Percentiles rank a stretch among this genome's conserved stretches.
Conservation (phyloP, 1,284 basidiomycete genomes). For the Phlebopus sp. region DNA sequence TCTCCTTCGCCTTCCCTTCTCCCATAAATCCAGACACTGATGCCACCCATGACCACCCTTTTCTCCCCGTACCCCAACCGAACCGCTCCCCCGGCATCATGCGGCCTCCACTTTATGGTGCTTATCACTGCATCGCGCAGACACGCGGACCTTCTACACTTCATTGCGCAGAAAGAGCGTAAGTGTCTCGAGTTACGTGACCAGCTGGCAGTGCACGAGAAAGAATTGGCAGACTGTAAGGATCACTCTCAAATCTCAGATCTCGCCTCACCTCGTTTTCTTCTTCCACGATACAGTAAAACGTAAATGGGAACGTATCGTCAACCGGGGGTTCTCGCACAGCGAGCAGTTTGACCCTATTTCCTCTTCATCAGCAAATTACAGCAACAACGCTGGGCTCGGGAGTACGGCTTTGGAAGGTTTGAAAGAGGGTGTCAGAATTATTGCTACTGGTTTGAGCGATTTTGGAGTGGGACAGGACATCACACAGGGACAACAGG, state of each 20-base stretch:
- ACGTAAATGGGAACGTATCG: conserved; percentile 77
- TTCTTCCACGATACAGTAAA: conserved; percentile 46
- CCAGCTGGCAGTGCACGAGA: conserved; percentile 66
- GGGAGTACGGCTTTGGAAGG: conserved; percentile 49
- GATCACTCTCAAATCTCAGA: conserved; percentile 4
- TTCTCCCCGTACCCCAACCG: neutral
- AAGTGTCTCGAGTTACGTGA: conserved; percentile 75
- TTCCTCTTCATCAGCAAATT: neutral
- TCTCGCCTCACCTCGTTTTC: neutral
- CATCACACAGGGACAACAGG: conserved; percentile 8
- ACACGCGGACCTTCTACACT: conserved; percentile 71
- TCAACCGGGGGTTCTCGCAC: conserved; percentile 50
- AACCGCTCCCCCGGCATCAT: neutral
- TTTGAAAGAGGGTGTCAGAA: conserved; percentile 61
- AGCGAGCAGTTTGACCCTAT: conserved; percentile 7
- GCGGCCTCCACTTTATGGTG: no score
- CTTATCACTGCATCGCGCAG: conserved; percentile 41
- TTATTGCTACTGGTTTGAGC: conserved; percentile 44
- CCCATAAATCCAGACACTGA: neutral
- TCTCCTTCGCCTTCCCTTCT: neutral
- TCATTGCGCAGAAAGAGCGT: conserved; percentile 80
- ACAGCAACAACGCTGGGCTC: conserved; percentile 6
- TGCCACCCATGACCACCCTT: no score
- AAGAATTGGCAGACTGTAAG: conserved; percentile 61
- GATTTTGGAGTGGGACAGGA: conserved; percentile 20